These are phyloP conservation scores for Cadophora luteo-olivacea DNA, from an alignment of 2,329 filamentous ascomycete genomes.

Conservation along the genomic window DNA sequence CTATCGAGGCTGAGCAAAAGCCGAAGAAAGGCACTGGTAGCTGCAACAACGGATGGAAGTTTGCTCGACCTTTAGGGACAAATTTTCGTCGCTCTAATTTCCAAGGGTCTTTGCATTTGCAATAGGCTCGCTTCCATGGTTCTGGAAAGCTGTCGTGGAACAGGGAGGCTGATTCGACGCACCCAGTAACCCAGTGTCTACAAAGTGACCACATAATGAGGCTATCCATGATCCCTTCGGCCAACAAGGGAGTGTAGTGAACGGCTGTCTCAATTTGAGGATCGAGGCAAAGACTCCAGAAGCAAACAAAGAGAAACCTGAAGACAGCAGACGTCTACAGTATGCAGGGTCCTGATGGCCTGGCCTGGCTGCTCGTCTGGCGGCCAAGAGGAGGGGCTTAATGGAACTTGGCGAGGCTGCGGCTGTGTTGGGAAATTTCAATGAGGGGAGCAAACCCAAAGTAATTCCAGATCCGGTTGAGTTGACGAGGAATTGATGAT, in stretches of 20 bases:
- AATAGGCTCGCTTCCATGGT: neutral
- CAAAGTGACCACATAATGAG: neutral
- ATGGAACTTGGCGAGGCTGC: slow-evolving; percentile 7
- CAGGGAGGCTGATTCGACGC: neutral
- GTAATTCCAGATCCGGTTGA: neutral
- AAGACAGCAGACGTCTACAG: neutral
- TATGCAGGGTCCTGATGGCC: neutral
- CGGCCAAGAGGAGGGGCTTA: slow-evolving; percentile 11
- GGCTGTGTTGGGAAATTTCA: neutral
- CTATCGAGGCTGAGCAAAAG: neutral
- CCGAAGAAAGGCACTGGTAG: neutral
- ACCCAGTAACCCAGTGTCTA: neutral
- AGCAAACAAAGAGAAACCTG: neutral
- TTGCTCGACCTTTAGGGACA: neutral
- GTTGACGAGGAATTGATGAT: neutral
- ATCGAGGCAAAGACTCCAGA: neutral
- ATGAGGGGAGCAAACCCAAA: neutral
- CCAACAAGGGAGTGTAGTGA: neutral
- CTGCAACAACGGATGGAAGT: neutral
- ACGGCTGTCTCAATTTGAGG: neutral
- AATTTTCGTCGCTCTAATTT: too few relatives aligned
- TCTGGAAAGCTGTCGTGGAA: neutral
- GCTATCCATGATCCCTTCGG: neutral
- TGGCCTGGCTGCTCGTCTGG: neutral
- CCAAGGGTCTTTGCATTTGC: neutral